Conservation (phyloP, 371 early-diverging fungal species). For the Nematocida sp. region DNA sequence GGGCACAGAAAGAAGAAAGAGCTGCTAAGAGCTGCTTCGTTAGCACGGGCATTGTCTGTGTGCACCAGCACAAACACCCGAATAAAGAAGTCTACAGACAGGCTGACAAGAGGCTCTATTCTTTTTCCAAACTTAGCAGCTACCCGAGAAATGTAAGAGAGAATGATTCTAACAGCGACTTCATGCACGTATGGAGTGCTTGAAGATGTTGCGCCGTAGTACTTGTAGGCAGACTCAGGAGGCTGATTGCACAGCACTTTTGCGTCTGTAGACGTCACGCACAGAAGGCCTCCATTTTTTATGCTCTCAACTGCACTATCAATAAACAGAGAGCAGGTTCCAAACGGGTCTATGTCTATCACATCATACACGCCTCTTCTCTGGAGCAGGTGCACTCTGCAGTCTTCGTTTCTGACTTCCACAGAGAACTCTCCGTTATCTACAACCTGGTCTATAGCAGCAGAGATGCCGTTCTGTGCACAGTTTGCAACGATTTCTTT, state of each 20-base stretch:
- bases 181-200: conserved; percentile 58
- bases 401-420: conserved; percentile 61
- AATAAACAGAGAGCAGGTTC: conserved; percentile 82
- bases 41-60: conserved; percentile 71
- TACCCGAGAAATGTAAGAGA: conserved; percentile 74
- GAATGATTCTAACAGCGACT: conserved; percentile 70
- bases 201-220: conserved; percentile 67
- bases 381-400: conserved; percentile 59
- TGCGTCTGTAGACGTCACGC: conserved; percentile 97
- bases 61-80: conserved; percentile 90
- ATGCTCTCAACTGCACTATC: conserved; percentile 88
- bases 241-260: conserved; percentile 78
- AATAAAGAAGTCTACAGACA: conserved; percentile 95
- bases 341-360: conserved; percentile 84
- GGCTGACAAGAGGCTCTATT: conserved; percentile 80
- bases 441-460: not conserved
- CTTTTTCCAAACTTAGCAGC: conserved; percentile 77
- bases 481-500: conserved; percentile 79
- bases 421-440: not conserved
- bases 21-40: conserved; percentile 65
- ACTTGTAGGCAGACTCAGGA: conserved; percentile 77
- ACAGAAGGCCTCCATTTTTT: conserved; percentile 82
- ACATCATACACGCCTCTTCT: conserved; percentile 62
- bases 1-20: conserved; percentile 54
- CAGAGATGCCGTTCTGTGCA: conserved; percentile 69